Evolutionary conservation across 164 flowering plant genomes (phyloP).

Genomic region (Berberis thunbergii): DNA sequence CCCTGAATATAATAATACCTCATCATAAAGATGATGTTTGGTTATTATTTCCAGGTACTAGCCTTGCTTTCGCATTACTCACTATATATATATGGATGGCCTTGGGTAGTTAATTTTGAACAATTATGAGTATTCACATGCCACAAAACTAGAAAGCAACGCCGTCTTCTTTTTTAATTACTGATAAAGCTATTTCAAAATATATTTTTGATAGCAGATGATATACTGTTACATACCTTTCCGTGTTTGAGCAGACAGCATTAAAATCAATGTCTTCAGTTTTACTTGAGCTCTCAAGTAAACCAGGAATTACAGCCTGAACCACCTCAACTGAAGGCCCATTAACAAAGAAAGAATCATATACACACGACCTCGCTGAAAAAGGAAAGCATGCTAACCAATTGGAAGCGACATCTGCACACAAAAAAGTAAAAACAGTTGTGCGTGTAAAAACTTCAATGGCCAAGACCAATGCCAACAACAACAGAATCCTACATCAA

Average conservation of each 20-base stretch:
- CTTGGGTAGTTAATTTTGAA: no score
- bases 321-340: slow-evolving; percentile 64
- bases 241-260: slow-evolving; percentile 54
- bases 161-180: neutral
- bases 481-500: no score
- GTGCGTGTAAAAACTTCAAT: no score
- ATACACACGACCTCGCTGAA: slow-evolving; percentile 52
- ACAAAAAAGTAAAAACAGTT: slow-evolving; percentile 5
- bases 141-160: neutral
- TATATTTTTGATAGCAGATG: neutral
- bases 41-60: no score
- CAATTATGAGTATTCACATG: no score
- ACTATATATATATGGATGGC: no score
- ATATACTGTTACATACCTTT: slow-evolving; percentile 40
- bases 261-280: slow-evolving; percentile 25
- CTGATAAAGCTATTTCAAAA: neutral
- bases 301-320: slow-evolving; percentile 61
- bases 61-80: no score
- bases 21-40: no score
- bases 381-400: slow-evolving; percentile 85
- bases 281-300: slow-evolving; percentile 28
- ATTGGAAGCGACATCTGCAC: slow-evolving; percentile 74
- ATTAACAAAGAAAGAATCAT: slow-evolving; percentile 68
- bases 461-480: no score
- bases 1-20: no score